Evolutionary conservation across 2,329 filamentous ascomycete species (phyloP).

Genomic region (Fusarium siculi): DNA sequence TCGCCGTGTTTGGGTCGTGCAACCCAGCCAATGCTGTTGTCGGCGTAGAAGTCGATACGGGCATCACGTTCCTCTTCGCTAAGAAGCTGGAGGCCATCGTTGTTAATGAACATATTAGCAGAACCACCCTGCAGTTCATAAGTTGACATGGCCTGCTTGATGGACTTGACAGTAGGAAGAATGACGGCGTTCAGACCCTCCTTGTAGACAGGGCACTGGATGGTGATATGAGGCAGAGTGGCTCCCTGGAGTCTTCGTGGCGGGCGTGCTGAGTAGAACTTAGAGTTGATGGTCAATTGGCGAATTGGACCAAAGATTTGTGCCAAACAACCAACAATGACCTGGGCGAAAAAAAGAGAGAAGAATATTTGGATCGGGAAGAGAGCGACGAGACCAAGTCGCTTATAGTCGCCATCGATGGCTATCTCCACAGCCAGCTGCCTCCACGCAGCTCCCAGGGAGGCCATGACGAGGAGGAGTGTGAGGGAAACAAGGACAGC

Average conservation of each 20-base stretch:
- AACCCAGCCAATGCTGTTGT: slow-evolving; percentile 76
- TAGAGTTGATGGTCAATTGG: slow-evolving; percentile 80
- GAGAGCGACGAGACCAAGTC: slow-evolving; percentile 72
- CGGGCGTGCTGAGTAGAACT: slow-evolving; percentile 81
- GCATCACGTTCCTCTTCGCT: slow-evolving; percentile 69
- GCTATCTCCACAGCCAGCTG: slow-evolving; percentile 75
- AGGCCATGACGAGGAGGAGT: slow-evolving; percentile 70
- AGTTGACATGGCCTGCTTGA: slow-evolving; percentile 81
- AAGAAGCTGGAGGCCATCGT: slow-evolving; percentile 78
- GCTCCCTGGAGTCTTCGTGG: slow-evolving; percentile 68
- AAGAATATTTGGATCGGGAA: slow-evolving; percentile 82
- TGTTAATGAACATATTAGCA: slow-evolving; percentile 81
- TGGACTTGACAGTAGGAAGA: slow-evolving; percentile 78
- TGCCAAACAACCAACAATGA: slow-evolving; percentile 78
- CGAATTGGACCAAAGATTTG: slow-evolving; percentile 81
- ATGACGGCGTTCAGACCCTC: slow-evolving; percentile 82
- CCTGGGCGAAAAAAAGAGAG: slow-evolving; percentile 83
- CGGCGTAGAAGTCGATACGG: slow-evolving; percentile 74
- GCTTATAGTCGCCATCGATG: slow-evolving; percentile 70
- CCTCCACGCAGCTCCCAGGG: slow-evolving; percentile 76
- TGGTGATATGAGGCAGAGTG: slow-evolving; percentile 77
- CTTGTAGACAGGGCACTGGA: slow-evolving; percentile 91
- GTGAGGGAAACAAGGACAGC: slow-evolving; percentile 74
- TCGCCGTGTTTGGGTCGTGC: slow-evolving; percentile 72
- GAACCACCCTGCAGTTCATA: slow-evolving; percentile 83